Base-by-base conservation (phyloP, 2,329 filamentous ascomycete genomes). In the Helicocarpus griseus region DNA sequence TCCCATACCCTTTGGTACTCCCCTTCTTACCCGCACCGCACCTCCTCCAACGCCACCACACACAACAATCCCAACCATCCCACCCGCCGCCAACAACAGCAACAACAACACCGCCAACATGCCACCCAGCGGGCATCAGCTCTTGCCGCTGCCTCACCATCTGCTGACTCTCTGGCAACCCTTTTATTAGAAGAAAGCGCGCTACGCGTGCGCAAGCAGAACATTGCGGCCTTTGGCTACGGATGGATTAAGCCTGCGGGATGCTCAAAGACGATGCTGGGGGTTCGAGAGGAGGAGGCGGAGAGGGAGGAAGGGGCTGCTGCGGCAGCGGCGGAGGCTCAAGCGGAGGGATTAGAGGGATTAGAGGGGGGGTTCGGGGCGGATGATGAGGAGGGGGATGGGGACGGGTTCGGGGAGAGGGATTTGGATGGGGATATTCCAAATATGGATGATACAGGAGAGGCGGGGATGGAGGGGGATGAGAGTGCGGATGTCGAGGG, bases 241-340 rank as follows among this genome's bases (percentile, higher is more conserved):
- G 80, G 80, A 41, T 98, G 93, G 93, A 83, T 98, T 51, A 87
- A 86, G 53, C 93, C 93, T 0, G 89, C 89, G 0, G 93, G 91
- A 6, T 78, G 95, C 51, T 68, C 82, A 52, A 98, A 97, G 75
- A 95, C 91, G 1, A 81, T 95, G 54, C 85, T 94, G 64, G 89
- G 94, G 56, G 81, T 89, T 71, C 84, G 86, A 39, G 93, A 98
- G 69, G 93, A 98, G 72, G 82, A 85, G 58, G 80, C 86, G 9
- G 93, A 98, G 73, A 80, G 87, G 51, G 85, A 91, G 65, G 93
- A 98, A 68, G 87, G 90, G 54, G 83, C 87, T 63, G 80, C 86
- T 2, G 72, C 88, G 4, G 81, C 85, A 52, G 78, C 86, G 62
- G 71, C 87, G 9, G 81, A 85, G 48, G 78, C 85, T 63, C 87